Percentiles rank a stretch among this genome's conserved stretches.
Evolutionary conservation across 2,329 filamentous ascomycete genomes (phyloP).

Genomic region (Teratosphaeria viscida): DNA sequence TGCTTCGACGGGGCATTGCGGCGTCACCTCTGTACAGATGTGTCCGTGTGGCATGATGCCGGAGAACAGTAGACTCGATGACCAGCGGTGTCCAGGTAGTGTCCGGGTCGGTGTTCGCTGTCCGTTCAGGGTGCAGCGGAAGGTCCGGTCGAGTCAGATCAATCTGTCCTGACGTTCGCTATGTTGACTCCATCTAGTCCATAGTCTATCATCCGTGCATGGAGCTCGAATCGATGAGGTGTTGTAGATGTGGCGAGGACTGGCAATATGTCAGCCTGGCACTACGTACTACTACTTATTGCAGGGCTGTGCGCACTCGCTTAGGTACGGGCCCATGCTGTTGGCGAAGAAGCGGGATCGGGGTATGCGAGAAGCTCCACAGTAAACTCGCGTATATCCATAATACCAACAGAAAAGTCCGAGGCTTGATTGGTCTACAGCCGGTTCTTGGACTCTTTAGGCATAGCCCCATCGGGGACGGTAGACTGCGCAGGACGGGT

Average conservation of each 20-base stretch:
- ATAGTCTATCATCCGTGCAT: not conserved
- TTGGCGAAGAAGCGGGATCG: not conserved
- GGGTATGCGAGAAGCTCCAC: not conserved
- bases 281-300: not conserved
- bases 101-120: not conserved
- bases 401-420: not conserved
- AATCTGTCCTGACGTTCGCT: not conserved
- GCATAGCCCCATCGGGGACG: not conserved
- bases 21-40: constrained; percentile 19
- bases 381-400: not conserved
- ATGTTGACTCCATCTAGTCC: not conserved
- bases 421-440: not conserved
- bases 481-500: not conserved
- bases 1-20: constrained; percentile 26
- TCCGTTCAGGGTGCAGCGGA: not conserved
- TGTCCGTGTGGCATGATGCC: constrained; percentile 3
- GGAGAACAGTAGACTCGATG: not conserved
- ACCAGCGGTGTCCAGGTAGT: not conserved
- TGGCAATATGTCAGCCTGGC: not conserved
- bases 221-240: not conserved
- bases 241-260: not conserved
- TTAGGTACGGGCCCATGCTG: not conserved
- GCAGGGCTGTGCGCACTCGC: not conserved
- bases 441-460: not conserved
- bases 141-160: not conserved